Conservation (phyloP, 192 early-diverging fungal species). For the Jimgerdemannia flammicorona region DNA sequence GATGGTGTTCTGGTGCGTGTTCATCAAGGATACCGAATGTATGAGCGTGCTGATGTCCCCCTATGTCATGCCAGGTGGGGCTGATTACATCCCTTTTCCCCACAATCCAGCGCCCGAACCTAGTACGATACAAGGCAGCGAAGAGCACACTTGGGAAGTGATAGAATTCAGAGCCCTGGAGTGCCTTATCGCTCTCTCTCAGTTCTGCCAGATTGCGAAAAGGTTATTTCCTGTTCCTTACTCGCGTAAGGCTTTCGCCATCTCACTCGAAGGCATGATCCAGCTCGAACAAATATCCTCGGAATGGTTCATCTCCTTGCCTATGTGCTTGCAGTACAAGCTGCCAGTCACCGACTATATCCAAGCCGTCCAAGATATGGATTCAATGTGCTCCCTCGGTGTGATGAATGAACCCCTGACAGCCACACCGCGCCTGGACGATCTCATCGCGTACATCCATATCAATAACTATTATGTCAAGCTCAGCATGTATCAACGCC, state of each 20-base stretch:
- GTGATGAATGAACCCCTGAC: not conserved
- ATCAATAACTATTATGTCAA: not conserved
- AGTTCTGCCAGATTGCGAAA: not conserved
- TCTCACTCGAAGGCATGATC: not conserved
- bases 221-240: not conserved
- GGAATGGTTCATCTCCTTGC: not conserved
- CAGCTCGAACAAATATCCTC: not conserved
- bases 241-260: not conserved
- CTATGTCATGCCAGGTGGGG: not conserved
- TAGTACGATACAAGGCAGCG: not conserved
- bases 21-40: conserved; percentile 3
- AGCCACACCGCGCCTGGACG: not conserved
- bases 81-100: not conserved
- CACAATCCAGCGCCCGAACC: not conserved
- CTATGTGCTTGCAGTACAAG: not conserved
- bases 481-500: not conserved
- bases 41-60: not conserved
- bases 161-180: not conserved
- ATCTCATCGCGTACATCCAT: not conserved
- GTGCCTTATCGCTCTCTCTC: not conserved
- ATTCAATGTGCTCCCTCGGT: too few species aligned
- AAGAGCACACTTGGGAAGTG: not conserved
- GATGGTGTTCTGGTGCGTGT: not conserved
- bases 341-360: not conserved
- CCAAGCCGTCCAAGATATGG: not conserved